Percentiles rank a stretch among this genome's conserved stretches.
These are phyloP conservation scores for Cicer chorassanicum DNA, from an alignment of 306 rosid genomes.

Conservation along the genomic window DNA sequence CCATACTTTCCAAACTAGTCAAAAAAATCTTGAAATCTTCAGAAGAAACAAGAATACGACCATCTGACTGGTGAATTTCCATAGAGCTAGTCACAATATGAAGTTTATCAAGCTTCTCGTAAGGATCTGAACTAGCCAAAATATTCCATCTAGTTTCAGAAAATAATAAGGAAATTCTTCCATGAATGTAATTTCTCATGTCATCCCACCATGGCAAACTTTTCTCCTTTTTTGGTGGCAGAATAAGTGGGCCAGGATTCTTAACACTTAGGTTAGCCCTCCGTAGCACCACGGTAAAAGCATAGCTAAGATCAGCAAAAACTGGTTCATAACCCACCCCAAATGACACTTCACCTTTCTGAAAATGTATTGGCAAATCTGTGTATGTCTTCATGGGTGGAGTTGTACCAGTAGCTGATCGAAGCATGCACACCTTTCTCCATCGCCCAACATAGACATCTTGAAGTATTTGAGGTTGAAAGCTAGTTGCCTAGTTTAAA, in stretches of 20 bases:
- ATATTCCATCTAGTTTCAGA: slow-evolving; percentile 67
- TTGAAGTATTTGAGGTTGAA: slow-evolving; percentile 91
- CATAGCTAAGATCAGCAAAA: slow-evolving; percentile 90
- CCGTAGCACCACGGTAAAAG: slow-evolving; percentile 89
- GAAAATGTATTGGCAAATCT: slow-evolving; percentile 78
- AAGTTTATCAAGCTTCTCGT: slow-evolving; percentile 89
- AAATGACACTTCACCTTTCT: slow-evolving; percentile 73
- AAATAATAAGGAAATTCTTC: slow-evolving; percentile 64
- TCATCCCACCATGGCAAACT: slow-evolving; percentile 99
- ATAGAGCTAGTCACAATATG: slow-evolving; percentile 60
- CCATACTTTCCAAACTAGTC: slow-evolving; percentile 90
- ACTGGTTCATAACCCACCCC: slow-evolving; percentile 95
- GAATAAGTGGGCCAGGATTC: slow-evolving; percentile 58
- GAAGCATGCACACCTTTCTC: slow-evolving; percentile 93
- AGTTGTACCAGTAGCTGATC: slow-evolving; percentile 94
- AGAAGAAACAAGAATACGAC: slow-evolving; percentile 62
- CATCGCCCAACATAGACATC: slow-evolving; percentile 89
- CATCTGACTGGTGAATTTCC: slow-evolving; percentile 96
- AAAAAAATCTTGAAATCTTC: slow-evolving; percentile 66
- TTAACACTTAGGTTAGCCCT: slow-evolving; percentile 90
- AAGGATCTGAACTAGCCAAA: slow-evolving; percentile 86
- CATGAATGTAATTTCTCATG: slow-evolving; percentile 91
- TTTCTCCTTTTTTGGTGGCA: slow-evolving; percentile 86
- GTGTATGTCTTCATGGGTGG: slow-evolving; percentile 90
- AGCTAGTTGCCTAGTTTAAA: slow-evolving; percentile 85